These are phyloP conservation scores for Flagelloscypha sp. DNA, from an alignment of 768 basidiomycete species.

Conservation along the genomic window DNA sequence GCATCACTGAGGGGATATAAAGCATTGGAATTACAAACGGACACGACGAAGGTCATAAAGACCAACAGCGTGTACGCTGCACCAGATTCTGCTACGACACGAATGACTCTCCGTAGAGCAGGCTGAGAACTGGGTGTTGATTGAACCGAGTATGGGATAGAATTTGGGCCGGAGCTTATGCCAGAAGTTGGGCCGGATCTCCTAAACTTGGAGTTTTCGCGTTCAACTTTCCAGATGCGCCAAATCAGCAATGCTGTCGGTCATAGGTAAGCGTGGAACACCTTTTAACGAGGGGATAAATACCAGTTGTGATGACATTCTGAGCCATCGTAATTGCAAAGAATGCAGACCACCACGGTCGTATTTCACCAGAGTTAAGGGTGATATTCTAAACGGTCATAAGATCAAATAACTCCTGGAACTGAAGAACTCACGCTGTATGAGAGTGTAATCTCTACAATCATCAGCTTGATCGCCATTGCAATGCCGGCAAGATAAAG, in stretches of 20 bases:
- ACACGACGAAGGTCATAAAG: constrained; percentile 5
- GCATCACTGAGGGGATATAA: constrained; percentile 6
- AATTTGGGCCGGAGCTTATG: neutral
- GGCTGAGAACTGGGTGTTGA: neutral
- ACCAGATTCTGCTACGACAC: constrained; percentile 11
- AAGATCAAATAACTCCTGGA: no score
- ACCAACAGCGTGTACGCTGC: constrained; percentile 8
- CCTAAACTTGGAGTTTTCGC: constrained; percentile 2
- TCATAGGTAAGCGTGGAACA: no score
- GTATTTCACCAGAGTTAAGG: no score
- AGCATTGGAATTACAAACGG: constrained; percentile 5
- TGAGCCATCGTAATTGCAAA: constrained; percentile 5
- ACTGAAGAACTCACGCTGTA: constrained; percentile 5
- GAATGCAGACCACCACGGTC: no score
- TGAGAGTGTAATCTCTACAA: constrained; percentile 1
- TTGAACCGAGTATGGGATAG: neutral
- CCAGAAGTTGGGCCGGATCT: no score
- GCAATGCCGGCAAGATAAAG: constrained; percentile 3
- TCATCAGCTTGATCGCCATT: constrained; percentile 1
- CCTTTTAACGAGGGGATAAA: neutral
- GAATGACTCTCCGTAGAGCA: constrained; percentile 4
- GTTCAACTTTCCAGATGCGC: constrained; percentile 9
- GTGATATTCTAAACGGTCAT: no score
- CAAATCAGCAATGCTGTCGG: constrained; percentile 10
- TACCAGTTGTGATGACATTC: constrained; percentile 10